phyloP scores from a whole-genome alignment of 2,329 filamentous ascomycete species.

The Davidsoniella australis region DNA sequence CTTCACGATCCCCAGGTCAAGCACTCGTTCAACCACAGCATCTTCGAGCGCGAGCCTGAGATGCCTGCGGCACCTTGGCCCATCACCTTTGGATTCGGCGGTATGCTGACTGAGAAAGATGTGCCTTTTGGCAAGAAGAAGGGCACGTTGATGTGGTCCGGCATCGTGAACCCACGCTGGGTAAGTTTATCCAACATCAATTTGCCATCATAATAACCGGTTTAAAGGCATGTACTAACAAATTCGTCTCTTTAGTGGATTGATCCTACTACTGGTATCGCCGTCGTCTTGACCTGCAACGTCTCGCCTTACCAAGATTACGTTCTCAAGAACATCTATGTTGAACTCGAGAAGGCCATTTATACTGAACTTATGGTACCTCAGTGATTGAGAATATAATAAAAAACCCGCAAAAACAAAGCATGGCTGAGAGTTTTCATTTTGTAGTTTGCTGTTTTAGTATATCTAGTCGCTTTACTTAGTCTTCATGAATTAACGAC shows the following conservation, averaged over 20 bases:
- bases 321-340: conserved; percentile 20
- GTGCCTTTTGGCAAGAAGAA: conserved; percentile 23
- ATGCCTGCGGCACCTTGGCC: conserved; percentile 18
- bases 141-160: conserved; percentile 29
- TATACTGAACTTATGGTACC: conserved; percentile 18
- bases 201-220: neutral
- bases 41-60: conserved; percentile 19
- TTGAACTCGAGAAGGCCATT: conserved; percentile 24
- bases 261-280: conserved; percentile 24
- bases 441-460: too few species aligned
- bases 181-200: conserved; percentile 17
- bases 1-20: conserved; percentile 19
- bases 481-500: neutral
- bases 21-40: conserved; percentile 15
- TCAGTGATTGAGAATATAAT: neutral
- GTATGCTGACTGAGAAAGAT: conserved; percentile 24
- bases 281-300: conserved; percentile 23
- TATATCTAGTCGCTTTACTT: too few species aligned
- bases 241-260: conserved; percentile 19
- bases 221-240: neutral
- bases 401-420: too few species aligned
- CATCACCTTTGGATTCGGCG: conserved; percentile 24
- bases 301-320: conserved; percentile 24
- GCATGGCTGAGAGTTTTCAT: too few species aligned
- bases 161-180: conserved; percentile 26